These are phyloP conservation scores for Backusella morwellensis DNA, from an alignment of 192 early-diverging fungal species.

Conservation along the genomic window DNA sequence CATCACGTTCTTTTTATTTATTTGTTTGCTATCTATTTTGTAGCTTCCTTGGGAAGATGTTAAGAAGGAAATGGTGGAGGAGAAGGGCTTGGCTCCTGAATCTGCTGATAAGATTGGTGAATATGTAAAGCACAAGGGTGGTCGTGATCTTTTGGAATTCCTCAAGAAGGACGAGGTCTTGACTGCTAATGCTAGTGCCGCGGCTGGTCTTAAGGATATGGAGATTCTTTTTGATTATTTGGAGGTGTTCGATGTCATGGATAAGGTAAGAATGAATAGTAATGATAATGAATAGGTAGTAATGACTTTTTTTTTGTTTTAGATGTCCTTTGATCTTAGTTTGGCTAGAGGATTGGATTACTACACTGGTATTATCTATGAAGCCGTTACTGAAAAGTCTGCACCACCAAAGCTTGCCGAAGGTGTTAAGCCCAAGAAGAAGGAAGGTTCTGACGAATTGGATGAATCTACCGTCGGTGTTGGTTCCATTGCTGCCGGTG, in stretches of 20 bases:
- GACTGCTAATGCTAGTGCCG: constrained; percentile 64
- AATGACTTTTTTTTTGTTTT: background rate
- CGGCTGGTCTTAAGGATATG: constrained; percentile 86
- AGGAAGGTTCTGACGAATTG: constrained; percentile 52
- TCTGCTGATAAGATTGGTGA: constrained; percentile 92
- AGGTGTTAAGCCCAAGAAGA: constrained; percentile 42
- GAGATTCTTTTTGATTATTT: constrained; percentile 80
- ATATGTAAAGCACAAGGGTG: constrained; percentile 84
- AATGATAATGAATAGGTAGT: background rate
- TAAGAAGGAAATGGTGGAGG: constrained; percentile 88
- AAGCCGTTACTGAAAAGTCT: constrained; percentile 74
- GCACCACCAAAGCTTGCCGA: constrained; percentile 45
- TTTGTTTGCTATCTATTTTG: background rate
- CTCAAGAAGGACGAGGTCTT: constrained; percentile 69
- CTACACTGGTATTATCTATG: constrained; percentile 99
- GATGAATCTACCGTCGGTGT: constrained; percentile 83
- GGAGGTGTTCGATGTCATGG: constrained; percentile 68
- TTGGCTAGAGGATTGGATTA: constrained; percentile 98
- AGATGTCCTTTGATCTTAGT: constrained; percentile 90
- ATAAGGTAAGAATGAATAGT: constrained; percentile 33
- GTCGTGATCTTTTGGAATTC: constrained; percentile 71
- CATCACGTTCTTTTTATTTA: background rate
- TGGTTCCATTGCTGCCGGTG: constrained; percentile 95
- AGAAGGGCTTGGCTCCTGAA: constrained; percentile 79
- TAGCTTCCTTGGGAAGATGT: constrained; percentile 91